These are phyloP conservation scores for Pythium phragmiticola DNA, from an alignment of 352 stramenopile species.

Conservation along the genomic window DNA sequence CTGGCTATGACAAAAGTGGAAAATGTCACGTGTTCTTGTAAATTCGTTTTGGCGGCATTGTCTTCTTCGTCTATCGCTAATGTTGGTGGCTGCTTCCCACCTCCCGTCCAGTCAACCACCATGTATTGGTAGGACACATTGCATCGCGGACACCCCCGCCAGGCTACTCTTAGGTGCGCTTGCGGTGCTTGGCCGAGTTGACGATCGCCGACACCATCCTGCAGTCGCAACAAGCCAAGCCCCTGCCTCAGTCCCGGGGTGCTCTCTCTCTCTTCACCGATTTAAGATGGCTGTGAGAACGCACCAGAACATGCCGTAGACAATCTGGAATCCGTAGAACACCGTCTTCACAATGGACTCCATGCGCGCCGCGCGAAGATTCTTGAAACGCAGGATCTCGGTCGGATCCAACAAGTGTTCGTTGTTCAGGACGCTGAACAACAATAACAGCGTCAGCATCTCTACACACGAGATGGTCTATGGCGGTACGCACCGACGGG, in stretches of 20 bases:
- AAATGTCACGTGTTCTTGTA: slow-evolving; percentile 10
- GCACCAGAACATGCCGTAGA: slow-evolving; percentile 90
- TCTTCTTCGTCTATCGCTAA: neutral
- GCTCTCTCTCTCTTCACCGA: neutral
- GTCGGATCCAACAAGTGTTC: slow-evolving; percentile 84
- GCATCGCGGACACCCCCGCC: neutral
- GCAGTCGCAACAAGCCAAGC: neutral
- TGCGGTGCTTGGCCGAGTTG: slow-evolving; percentile 51
- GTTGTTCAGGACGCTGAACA: slow-evolving; percentile 50
- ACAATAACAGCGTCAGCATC: neutral
- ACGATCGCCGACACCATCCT: slow-evolving; percentile 89
- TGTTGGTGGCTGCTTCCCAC: neutral
- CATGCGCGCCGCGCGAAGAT: slow-evolving; percentile 69
- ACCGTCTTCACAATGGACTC: slow-evolving; percentile 84
- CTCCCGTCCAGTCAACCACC: neutral
- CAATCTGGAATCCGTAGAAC: slow-evolving; percentile 86
- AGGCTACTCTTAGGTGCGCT: slow-evolving; percentile 22
- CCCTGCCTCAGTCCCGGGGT: neutral
- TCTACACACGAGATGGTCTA: neutral
- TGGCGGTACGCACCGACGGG: slow-evolving; percentile 42
- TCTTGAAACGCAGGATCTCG: slow-evolving; percentile 87
- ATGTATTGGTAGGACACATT: too few relatives aligned
- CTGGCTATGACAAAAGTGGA: neutral
- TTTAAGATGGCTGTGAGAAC: slow-evolving; percentile 6
- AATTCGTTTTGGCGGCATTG: neutral